Evolutionary conservation across 148 eudicot genomes (phyloP).

Genomic region (Rhododendron kiyosumense): DNA sequence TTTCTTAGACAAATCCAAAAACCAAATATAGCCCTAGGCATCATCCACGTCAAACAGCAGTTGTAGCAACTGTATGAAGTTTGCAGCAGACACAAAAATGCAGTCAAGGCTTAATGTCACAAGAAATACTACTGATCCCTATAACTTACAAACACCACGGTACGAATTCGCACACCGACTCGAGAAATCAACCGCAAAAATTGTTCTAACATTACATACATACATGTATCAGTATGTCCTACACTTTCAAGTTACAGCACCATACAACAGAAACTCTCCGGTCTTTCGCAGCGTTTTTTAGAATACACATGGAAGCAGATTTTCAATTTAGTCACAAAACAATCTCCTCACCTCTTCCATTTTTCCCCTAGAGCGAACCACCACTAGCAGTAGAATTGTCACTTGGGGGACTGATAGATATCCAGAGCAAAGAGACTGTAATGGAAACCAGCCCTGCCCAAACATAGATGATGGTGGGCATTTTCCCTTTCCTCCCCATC

Average conservation of each 20-base stretch:
- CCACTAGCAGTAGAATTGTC: slow-evolving; percentile 18
- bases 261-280: neutral
- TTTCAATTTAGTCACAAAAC: neutral
- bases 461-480: slow-evolving; percentile 78
- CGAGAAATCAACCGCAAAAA: neutral
- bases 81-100: neutral
- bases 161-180: neutral
- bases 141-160: neutral
- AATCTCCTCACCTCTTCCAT: neutral
- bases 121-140: neutral
- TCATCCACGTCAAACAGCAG: neutral
- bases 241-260: neutral
- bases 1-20: neutral
- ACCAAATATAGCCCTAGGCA: neutral
- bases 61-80: neutral
- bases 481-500: slow-evolving; percentile 73
- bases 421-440: slow-evolving; percentile 75
- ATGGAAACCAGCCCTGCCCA: slow-evolving; percentile 76
- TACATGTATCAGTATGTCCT: neutral
- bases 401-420: slow-evolving; percentile 55
- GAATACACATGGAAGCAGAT: neutral
- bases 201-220: neutral
- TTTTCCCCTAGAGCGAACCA: neutral
- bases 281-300: neutral
- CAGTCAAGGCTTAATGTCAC: neutral